Base-by-base conservation (phyloP, 352 stramenopile genomes). In the Globisporangium uncinulatum region DNA sequence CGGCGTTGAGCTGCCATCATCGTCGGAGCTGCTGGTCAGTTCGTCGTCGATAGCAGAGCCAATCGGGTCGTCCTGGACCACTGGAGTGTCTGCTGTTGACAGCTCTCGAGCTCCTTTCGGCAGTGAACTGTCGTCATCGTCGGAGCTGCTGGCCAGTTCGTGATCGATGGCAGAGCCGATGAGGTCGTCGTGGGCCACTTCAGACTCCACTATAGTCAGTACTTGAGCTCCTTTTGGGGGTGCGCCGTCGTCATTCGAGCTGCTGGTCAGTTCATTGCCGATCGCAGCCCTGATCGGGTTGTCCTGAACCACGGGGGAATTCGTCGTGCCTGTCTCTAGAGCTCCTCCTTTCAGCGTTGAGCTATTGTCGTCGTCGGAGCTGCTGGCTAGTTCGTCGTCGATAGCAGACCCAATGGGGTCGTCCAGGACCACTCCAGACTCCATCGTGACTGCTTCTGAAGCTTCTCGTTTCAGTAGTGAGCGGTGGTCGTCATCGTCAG, bases 1-100 rank as follows among this genome's bases (percentile, higher is more conserved):
- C 24, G 24, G 24, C 24, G 24, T 29, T 13, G 13, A 48, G 51
- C 24, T 49, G 15, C 66, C 24, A 29, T 29, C 24, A 29, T 29
- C 24, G 24, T 29, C 57, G 37, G 9, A 47, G 51, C 20, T 57
- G 15, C 68, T 53, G 20, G 52, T 58, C 34, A 80, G 53, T 39
- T 76, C 71, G 20, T 63, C 63, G 37, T 80, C 71, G 6, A 80
- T 57, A 34, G 68, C 69, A 19, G 71, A 69, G 17, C 72, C 71
- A 51, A 80, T 75, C 19, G 51, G 51, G 47, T 56, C 51, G 41
- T 57, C 2, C 13, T 13, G 11, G 63, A 71, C 51, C 19, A 20
- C 51, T 24, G 43, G 14, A 62, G 54, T 4, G 45, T 37, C 1
- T 57, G 47, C 7, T 56, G 37, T 11, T 29, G 24, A 14, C 14